Evolutionary conservation across 164 flowering plant species (phyloP).

Genomic region (Berberis thunbergii): DNA sequence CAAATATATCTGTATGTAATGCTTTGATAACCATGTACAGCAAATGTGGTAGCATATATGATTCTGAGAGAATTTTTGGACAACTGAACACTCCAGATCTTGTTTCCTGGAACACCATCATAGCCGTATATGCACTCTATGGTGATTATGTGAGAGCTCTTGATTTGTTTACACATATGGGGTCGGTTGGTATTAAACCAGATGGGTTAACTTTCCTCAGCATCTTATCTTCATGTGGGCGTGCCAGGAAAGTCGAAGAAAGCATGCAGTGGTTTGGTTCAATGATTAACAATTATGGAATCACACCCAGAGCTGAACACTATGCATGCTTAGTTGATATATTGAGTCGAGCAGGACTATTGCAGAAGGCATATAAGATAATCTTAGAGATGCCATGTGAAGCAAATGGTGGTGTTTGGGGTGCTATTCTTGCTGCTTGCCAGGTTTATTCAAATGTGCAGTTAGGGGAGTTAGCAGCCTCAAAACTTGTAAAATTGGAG

Average conservation of each 20-base stretch:
- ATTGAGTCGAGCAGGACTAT: constrained; percentile 37
- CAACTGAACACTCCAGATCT: constrained; percentile 25
- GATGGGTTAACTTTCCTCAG: constrained; percentile 45
- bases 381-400: constrained; percentile 34
- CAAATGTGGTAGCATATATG: constrained; percentile 38
- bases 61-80: constrained; percentile 29
- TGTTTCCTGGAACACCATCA: constrained; percentile 47
- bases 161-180: constrained; percentile 24
- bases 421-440: constrained; percentile 37
- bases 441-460: constrained; percentile 25
- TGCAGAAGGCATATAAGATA: constrained; percentile 30
- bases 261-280: constrained; percentile 27
- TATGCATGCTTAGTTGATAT: constrained; percentile 41
- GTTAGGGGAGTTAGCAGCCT: constrained; percentile 41
- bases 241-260: constrained; percentile 37
- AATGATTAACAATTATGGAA: constrained; percentile 21
- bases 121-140: constrained; percentile 39
- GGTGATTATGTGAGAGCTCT: constrained; percentile 33
- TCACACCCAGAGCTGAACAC: constrained; percentile 28
- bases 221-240: constrained; percentile 43
- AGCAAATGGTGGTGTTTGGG: constrained; percentile 30
- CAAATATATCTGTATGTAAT: constrained; percentile 28
- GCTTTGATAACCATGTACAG: constrained; percentile 42
- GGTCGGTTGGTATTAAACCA: constrained; percentile 21
- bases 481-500: constrained; percentile 27